A percentile compares a stretch with the other conserved stretches of the same genome.
Conservation (phyloP, 768 basidiomycete genomes). For the Pleurotus eryngii region DNA sequence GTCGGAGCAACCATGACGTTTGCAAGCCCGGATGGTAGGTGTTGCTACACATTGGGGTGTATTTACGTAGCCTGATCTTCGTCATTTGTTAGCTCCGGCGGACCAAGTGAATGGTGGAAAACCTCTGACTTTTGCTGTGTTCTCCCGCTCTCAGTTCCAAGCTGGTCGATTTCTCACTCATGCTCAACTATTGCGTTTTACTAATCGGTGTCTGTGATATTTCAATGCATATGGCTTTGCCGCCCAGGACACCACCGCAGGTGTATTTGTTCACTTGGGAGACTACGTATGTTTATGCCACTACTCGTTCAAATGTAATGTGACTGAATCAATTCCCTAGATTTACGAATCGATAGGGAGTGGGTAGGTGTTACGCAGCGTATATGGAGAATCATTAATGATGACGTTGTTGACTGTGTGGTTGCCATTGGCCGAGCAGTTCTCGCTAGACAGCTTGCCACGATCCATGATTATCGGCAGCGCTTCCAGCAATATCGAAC, state of each 20-base stretch:
- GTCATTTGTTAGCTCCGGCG: constrained; percentile 35
- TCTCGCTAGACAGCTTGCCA: constrained; percentile 52
- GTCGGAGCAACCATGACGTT: constrained; percentile 54
- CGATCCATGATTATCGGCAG: constrained; percentile 53
- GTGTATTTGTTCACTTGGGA: constrained; percentile 55
- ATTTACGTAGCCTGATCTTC: not conserved
- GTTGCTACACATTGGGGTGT: not conserved
- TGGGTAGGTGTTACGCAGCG: not conserved
- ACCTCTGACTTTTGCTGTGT: constrained; percentile 51
- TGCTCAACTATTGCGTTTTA: not conserved
- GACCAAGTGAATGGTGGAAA: constrained; percentile 47
- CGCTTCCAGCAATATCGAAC: constrained; percentile 51
- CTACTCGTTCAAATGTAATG: not conserved
- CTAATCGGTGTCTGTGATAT: constrained; percentile 32
- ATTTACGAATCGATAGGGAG: constrained; percentile 37
- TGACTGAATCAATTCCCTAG: constrained; percentile 17
- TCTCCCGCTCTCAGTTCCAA: constrained; percentile 57
- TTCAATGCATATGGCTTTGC: constrained; percentile 62
- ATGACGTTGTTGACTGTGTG: constrained; percentile 17
- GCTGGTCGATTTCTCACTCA: constrained; percentile 28
- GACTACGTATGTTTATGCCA: constrained; percentile 44
- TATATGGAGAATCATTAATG: not conserved
- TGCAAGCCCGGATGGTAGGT: constrained; percentile 41
- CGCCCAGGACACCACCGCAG: constrained; percentile 48
- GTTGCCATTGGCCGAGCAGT: constrained; percentile 46